These are phyloP conservation scores for Lentinula lateritia DNA, from an alignment of 768 basidiomycete species.

Conservation along the genomic window DNA sequence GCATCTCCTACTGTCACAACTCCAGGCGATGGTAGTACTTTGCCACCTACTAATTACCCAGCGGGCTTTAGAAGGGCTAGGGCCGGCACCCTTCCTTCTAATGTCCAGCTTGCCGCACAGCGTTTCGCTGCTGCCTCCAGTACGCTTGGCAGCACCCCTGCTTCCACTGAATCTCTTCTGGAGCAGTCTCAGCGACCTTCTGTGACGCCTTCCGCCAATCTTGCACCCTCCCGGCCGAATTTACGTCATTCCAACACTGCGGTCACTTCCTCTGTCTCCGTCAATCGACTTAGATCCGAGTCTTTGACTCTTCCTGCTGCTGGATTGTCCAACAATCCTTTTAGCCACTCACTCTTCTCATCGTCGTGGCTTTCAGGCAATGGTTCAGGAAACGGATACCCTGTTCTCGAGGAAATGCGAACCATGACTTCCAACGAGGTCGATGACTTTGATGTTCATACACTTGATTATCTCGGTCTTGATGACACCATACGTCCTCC, in stretches of 20 bases:
- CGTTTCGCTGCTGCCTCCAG: slow-evolving; percentile 67
- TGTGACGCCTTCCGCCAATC: slow-evolving; percentile 36
- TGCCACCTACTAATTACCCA: slow-evolving; percentile 74
- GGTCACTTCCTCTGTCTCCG: slow-evolving; percentile 54
- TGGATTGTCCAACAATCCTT: slow-evolving; percentile 66
- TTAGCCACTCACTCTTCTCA: slow-evolving; percentile 85
- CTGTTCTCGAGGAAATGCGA: slow-evolving; percentile 74
- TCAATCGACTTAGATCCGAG: slow-evolving; percentile 86
- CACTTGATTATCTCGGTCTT: slow-evolving; percentile 93
- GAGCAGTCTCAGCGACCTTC: slow-evolving; percentile 46
- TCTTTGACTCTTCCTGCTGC: slow-evolving; percentile 83
- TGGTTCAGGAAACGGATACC: slow-evolving; percentile 49
- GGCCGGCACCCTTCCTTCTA: slow-evolving; percentile 97
- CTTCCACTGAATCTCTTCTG: slow-evolving; percentile 35
- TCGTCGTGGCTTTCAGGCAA: slow-evolving; percentile 81
- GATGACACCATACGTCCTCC: slow-evolving; percentile 73
- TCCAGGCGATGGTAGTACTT: slow-evolving; percentile 47
- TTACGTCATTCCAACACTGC: slow-evolving; percentile 71
- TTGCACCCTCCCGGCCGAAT: slow-evolving; percentile 51
- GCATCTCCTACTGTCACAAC: slow-evolving; percentile 51
- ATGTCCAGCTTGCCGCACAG: slow-evolving; percentile 84
- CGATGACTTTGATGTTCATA: slow-evolving; percentile 90
- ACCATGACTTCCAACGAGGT: slow-evolving; percentile 75
- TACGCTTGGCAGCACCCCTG: slow-evolving; percentile 43
- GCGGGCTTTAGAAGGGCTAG: slow-evolving; percentile 89